Base-by-base conservation (phyloP, 331 rosid genomes). In the Rhamnella rubrinervis region DNA sequence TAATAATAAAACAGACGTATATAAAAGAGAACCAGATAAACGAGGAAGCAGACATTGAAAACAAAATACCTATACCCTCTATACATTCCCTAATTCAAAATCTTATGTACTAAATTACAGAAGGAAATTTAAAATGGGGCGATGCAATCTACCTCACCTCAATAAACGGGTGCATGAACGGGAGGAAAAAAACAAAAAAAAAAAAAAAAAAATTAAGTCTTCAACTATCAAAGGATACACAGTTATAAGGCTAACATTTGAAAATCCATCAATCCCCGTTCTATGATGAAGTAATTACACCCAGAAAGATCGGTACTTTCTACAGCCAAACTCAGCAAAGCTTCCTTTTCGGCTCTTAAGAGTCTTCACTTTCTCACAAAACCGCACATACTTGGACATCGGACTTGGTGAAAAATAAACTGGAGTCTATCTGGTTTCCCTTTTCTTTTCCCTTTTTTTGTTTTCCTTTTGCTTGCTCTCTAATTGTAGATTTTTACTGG, bases 401-500 rank as follows among this genome's bases (percentile, higher is more conserved):
- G 2, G 71, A 35, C 37, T 51, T 8, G 10, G 46, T 50, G 71
- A 66, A 52, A 35, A 52, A 35, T 53, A 60, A 51, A 23, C 49
- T 28, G 28, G 37, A 50, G 60, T 52, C 59, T 4, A 52, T 51
- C 49, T 3, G 44, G 39, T 47, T 56, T 6, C 18, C 1, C 2
- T 9, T 37, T 73, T 68, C 66, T 74, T 59, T 61, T 63, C 55
- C 71, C 58, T 23, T 23, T 23, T 23, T 23, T 23, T 23, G 38
- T 47, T 56, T 6, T 8, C 1, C 1, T 9, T 37, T 75, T 68
- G 63, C 76, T 56, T 61, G 59, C 56, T 69, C 75, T 80, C 89
- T 87, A 92, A 77, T 92, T 92, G 82, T 92, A 92, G 74, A 92
- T 92, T 81, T 84, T 89, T 28, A 92, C 96, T 19, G 97, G 97